phyloP scores from a whole-genome alignment of 768 basidiomycete genomes.

The Xerocomus potaroensis region DNA sequence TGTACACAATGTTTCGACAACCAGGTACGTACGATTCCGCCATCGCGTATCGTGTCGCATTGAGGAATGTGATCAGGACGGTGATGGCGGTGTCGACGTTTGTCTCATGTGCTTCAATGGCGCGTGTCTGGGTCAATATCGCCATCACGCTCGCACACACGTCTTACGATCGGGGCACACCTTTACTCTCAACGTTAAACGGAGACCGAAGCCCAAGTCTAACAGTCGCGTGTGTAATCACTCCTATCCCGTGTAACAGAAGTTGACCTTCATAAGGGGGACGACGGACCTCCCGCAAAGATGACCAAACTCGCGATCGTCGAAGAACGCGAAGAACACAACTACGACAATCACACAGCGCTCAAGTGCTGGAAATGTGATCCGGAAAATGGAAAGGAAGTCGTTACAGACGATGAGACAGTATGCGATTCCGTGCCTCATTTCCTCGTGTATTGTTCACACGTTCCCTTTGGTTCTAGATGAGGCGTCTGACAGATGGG shows the following conservation, averaged over 20 bases:
- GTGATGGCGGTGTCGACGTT: constrained; percentile 74
- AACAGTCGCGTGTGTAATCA: constrained; percentile 55
- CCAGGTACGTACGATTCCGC: constrained; percentile 50
- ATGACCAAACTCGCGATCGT: constrained; percentile 85
- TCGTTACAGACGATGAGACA: constrained; percentile 36
- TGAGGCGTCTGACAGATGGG: constrained; percentile 54
- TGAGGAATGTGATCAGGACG: constrained; percentile 48
- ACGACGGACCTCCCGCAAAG: constrained; percentile 83
- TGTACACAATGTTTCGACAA: constrained; percentile 97
- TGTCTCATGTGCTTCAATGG: constrained; percentile 95
- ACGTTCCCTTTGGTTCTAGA: constrained; percentile 28
- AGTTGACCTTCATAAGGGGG: constrained; percentile 42
- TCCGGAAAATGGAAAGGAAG: constrained; percentile 40
- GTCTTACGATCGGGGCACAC: constrained; percentile 65
- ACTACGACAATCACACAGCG: constrained; percentile 63
- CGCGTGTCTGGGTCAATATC: constrained; percentile 59
- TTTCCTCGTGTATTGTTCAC: neutral
- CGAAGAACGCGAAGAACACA: constrained; percentile 86
- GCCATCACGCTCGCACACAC: constrained; percentile 76
- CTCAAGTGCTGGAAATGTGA: constrained; percentile 80
- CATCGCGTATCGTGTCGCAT: neutral
- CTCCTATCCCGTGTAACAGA: too few species aligned
- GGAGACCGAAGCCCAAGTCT: constrained; percentile 56
- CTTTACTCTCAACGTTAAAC: constrained; percentile 77
- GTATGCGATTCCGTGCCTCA: constrained; percentile 17